Conservation (phyloP, 352 stramenopile species). For the Phytophthora kernoviae region DNA sequence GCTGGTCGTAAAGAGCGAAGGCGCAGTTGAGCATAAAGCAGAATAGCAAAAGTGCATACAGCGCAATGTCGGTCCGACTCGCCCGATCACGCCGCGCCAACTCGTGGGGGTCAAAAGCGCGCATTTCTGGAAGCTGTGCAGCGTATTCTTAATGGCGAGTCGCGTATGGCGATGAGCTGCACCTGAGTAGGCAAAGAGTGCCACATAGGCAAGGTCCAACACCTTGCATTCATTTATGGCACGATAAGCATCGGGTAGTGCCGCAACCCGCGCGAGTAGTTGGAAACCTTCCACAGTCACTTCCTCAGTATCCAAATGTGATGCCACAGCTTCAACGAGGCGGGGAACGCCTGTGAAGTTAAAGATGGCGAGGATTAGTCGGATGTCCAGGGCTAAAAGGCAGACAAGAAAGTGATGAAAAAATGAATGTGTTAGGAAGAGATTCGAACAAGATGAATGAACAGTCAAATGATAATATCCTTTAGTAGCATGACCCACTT, state of each 20-base stretch:
- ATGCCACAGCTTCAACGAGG: slow-evolving; percentile 68
- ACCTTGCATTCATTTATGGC: slow-evolving; percentile 69
- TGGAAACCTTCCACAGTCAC: slow-evolving; percentile 79
- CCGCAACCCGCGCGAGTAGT: slow-evolving; percentile 57
- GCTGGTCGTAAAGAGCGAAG: slow-evolving; percentile 48
- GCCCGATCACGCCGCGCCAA: slow-evolving; percentile 45
- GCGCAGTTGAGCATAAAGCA: slow-evolving; percentile 50
- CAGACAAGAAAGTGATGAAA: neutral
- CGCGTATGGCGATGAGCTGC: slow-evolving; percentile 67
- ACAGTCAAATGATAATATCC: neutral
- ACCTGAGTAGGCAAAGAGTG: slow-evolving; percentile 69
- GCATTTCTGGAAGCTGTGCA: slow-evolving; percentile 75
- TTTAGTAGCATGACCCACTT: slow-evolving; percentile 37
- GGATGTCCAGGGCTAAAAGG: slow-evolving; percentile 45
- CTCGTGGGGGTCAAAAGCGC: slow-evolving; percentile 59
- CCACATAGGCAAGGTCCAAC: slow-evolving; percentile 73
- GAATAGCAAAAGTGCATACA: slow-evolving; percentile 55
- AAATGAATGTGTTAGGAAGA: neutral
- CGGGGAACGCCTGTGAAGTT: slow-evolving; percentile 58
- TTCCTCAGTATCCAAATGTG: slow-evolving; percentile 75
- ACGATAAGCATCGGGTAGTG: slow-evolving; percentile 46
- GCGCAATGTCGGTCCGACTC: slow-evolving; percentile 42
- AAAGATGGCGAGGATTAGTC: slow-evolving; percentile 52
- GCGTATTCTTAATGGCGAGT: slow-evolving; percentile 60
- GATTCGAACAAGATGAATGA: neutral